These are phyloP conservation scores for Phytopythium chamaehyphon DNA, from an alignment of 352 stramenopile species.

Conservation along the genomic window DNA sequence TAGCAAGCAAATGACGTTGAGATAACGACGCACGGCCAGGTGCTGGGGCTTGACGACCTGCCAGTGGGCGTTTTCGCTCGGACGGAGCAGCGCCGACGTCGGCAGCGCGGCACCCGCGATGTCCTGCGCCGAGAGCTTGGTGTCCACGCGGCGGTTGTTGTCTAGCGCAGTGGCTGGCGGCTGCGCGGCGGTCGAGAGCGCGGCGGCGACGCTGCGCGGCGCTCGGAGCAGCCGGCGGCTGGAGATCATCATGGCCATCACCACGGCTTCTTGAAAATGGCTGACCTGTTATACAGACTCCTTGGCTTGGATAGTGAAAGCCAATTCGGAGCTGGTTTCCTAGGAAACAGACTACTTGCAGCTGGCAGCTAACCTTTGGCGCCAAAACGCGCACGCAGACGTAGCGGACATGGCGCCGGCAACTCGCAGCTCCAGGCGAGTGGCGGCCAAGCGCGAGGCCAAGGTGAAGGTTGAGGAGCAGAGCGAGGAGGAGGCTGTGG, in stretches of 20 bases:
- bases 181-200: background rate
- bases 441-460: background rate
- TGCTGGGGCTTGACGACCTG: slow-evolving; percentile 48
- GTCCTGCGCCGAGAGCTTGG: background rate
- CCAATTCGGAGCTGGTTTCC: too few relatives aligned
- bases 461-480: slow-evolving; percentile 8
- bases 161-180: background rate
- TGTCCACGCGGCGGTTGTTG: background rate
- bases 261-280: background rate
- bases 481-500: slow-evolving; percentile 2
- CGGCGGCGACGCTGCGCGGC: background rate
- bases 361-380: too few relatives aligned
- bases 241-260: background rate
- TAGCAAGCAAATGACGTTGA: background rate
- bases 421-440: background rate
- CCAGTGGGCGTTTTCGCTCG: slow-evolving; percentile 34
- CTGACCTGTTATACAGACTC: too few relatives aligned
- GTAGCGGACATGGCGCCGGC: background rate
- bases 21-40: slow-evolving; percentile 21
- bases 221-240: background rate
- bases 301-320: too few relatives aligned
- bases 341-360: too few relatives aligned
- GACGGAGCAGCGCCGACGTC: slow-evolving; percentile 19
- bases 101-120: background rate
- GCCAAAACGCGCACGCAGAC: too few relatives aligned